Conservation (phyloP, 2,329 filamentous ascomycete genomes). For the Pyrenochaeta sp. region DNA sequence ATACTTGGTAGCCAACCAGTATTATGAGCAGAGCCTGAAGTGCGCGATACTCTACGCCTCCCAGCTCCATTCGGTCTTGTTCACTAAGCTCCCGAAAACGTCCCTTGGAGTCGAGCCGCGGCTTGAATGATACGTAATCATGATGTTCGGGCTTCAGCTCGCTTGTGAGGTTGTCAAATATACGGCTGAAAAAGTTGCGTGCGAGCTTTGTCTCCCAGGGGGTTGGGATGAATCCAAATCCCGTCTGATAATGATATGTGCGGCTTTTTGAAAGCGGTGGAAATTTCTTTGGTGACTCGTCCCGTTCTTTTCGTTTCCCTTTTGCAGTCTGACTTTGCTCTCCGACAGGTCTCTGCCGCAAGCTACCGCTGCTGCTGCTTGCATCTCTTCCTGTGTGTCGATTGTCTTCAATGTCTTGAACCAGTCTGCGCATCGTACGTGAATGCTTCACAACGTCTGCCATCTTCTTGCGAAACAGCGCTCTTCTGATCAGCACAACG, state of each 20-base stretch:
- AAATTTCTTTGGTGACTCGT: slow-evolving; percentile 7
- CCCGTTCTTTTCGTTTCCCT: slow-evolving; percentile 1
- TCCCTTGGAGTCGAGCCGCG: slow-evolving; percentile 38
- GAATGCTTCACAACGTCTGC: slow-evolving; percentile 38
- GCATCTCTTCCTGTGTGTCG: slow-evolving; percentile 6
- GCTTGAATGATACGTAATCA: slow-evolving; percentile 44
- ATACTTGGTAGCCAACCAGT: slow-evolving; percentile 52
- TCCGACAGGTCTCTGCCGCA: slow-evolving; percentile 5
- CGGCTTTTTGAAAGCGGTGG: slow-evolving; percentile 23
- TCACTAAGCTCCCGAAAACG: slow-evolving; percentile 49
- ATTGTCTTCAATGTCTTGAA: slow-evolving; percentile 35
- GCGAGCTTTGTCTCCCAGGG: slow-evolving; percentile 40
- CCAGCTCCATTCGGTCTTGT: slow-evolving; percentile 56
- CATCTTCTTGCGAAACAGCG: slow-evolving; percentile 37
- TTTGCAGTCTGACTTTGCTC: neutral
- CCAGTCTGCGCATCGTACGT: slow-evolving; percentile 30
- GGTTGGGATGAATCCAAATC: slow-evolving; percentile 40
- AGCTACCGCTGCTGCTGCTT: slow-evolving; percentile 12
- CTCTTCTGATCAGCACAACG: slow-evolving; percentile 36
- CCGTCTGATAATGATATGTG: slow-evolving; percentile 36
- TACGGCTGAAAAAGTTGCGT: slow-evolving; percentile 29
- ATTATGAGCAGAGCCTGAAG: slow-evolving; percentile 59
- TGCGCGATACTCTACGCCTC: slow-evolving; percentile 62
- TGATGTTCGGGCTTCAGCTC: slow-evolving; percentile 33
- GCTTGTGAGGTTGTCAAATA: slow-evolving; percentile 26